A percentile compares a stretch with the other conserved stretches of the same genome.
Conservation (phyloP, 805 yeast species). For the Candida saitoana region DNA sequence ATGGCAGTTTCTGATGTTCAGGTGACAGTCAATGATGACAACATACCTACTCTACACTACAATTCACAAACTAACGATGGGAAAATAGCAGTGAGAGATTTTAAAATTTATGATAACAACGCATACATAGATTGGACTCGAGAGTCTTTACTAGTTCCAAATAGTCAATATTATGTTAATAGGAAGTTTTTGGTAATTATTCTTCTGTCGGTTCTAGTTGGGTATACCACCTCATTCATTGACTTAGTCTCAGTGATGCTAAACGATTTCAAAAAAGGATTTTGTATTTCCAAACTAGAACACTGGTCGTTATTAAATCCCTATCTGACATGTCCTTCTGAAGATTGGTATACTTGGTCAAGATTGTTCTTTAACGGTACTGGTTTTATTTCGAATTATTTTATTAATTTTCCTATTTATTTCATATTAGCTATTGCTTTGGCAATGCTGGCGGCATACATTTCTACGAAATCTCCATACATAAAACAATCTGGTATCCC, state of each 20-base stretch:
- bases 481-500: constrained; percentile 61
- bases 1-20: too few species aligned
- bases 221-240: constrained; percentile 45
- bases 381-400: constrained; percentile 13
- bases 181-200: constrained; percentile 49
- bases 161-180: constrained; percentile 12
- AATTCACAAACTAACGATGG: neutral
- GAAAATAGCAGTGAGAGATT: neutral
- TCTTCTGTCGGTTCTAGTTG: constrained; percentile 42
- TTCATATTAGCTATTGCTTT: constrained; percentile 22
- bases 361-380: constrained; percentile 21
- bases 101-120: constrained; percentile 29
- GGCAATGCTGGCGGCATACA: constrained; percentile 25
- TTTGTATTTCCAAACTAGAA: constrained; percentile 38
- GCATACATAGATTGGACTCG: constrained; percentile 52
- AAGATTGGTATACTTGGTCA: constrained; percentile 39
- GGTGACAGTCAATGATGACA: neutral
- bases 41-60: neutral
- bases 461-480: constrained; percentile 23
- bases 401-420: constrained; percentile 36
- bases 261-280: constrained; percentile 51
- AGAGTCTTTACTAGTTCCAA: constrained; percentile 30
- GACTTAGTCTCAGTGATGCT: constrained; percentile 49
- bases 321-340: constrained; percentile 40
- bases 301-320: constrained; percentile 41